phyloP scores from a whole-genome alignment of 345 rosid species.

The Schrenkiella parvula region DNA sequence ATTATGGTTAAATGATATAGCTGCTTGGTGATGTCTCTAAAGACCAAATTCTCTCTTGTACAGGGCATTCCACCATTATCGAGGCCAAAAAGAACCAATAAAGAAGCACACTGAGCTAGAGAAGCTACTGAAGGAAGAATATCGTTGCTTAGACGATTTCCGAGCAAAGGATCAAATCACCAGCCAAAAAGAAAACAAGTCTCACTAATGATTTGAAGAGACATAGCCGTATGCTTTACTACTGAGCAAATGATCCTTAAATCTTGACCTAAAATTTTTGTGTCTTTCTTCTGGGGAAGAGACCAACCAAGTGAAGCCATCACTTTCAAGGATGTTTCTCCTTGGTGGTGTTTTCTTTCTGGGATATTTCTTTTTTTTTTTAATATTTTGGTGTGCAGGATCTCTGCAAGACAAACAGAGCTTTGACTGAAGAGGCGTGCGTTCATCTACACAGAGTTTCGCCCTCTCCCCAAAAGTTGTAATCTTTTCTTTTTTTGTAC shows the following conservation, averaged over 20 bases:
- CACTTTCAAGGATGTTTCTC: conserved; percentile 21
- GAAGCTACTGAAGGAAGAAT: conserved; percentile 67
- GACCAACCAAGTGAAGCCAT: conserved; percentile 23
- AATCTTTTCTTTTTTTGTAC: neutral
- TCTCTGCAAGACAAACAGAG: conserved; percentile 15
- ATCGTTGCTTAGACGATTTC: conserved; percentile 64
- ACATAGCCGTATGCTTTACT: too few species aligned
- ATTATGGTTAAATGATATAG: neutral
- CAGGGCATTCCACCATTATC: conserved; percentile 98
- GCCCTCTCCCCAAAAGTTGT: conserved; percentile 26
- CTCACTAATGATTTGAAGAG: conserved; percentile 16
- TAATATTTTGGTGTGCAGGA: conserved; percentile 20
- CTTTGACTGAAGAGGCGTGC: conserved; percentile 33
- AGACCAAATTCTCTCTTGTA: neutral
- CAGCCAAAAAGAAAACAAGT: conserved; percentile 36
- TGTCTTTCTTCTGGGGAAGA: conserved; percentile 7
- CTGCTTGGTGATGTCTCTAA: neutral
- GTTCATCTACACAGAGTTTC: conserved; percentile 17
- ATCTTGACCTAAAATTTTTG: conserved; percentile 17
- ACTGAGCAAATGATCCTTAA: conserved; percentile 22
- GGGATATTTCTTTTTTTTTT: neutral
- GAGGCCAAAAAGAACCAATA: conserved; percentile 51
- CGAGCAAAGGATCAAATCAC: conserved; percentile 46
- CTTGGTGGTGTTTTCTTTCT: conserved; percentile 18
- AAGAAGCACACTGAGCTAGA: conserved; percentile 76